These are phyloP conservation scores for Camelina sativa DNA, from an alignment of 345 rosid genomes.

Conservation along the genomic window DNA sequence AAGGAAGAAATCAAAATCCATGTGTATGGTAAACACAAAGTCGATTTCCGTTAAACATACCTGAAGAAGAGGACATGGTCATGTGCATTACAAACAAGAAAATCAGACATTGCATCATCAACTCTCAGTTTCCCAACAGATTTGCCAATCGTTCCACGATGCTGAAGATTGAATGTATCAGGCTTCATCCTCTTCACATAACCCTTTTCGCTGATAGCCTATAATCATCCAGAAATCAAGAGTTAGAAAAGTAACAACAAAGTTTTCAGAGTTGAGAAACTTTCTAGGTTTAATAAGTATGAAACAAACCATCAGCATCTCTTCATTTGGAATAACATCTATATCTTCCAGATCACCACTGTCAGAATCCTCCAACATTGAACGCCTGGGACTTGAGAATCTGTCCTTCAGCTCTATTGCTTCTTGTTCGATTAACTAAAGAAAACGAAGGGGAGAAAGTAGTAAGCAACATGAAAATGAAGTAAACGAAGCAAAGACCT, in stretches of 20 bases:
- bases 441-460: not conserved
- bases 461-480: conserved; percentile 19
- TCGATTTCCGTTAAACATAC: conserved; percentile 42
- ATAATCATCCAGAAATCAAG: conserved; percentile 43
- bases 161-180: conserved; percentile 85
- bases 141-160: conserved; percentile 95
- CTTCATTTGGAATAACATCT: conserved; percentile 94
- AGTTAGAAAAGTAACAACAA: conserved; percentile 18
- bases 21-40: not conserved
- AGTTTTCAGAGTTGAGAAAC: conserved; percentile 11
- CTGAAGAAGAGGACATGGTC: conserved; percentile 94
- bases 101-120: conserved; percentile 94
- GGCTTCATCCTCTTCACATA: conserved; percentile 95
- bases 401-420: conserved; percentile 80
- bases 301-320: conserved; percentile 77
- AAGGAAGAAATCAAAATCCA: conserved; percentile 3
- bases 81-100: conserved; percentile 88
- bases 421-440: conserved; percentile 84
- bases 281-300: conserved; percentile 25
- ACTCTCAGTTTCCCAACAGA: conserved; percentile 91
- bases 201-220: conserved; percentile 97
- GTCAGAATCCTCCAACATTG: conserved; percentile 78
- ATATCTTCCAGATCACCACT: conserved; percentile 87
- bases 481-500: conserved; percentile 11
- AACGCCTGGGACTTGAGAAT: conserved; percentile 78